Evolutionary conservation across 2,329 filamentous ascomycete species (phyloP).

Genomic region (Venturia oleaginea): DNA sequence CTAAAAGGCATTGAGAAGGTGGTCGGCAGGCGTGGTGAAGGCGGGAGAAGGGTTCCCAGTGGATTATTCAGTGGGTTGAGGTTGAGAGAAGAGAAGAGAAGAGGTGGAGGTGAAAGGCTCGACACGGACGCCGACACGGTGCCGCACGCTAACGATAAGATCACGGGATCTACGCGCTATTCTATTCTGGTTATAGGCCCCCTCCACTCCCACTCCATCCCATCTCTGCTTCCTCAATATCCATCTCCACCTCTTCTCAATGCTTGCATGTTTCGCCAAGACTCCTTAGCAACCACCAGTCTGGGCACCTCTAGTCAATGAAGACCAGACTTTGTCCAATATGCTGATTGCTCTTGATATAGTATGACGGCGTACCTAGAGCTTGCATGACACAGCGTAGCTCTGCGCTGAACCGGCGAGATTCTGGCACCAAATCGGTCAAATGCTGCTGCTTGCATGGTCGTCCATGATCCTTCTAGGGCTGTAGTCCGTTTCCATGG

Average conservation of each 20-base stretch:
- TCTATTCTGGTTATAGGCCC: not conserved
- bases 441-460: not conserved
- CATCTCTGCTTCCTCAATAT: not conserved
- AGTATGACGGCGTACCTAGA: not conserved
- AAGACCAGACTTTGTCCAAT: not conserved
- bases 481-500: not conserved
- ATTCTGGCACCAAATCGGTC: not conserved
- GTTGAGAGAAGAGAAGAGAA: not conserved
- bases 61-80: not conserved
- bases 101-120: no score
- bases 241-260: not conserved
- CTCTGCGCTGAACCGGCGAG: not conserved
- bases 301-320: not conserved
- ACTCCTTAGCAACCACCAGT: not conserved
- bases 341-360: not conserved
- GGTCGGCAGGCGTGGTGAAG: not conserved
- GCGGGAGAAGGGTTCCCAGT: not conserved
- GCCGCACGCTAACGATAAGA: not conserved
- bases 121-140: not conserved
- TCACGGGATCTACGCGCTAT: not conserved
- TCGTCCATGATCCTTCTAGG: not conserved
- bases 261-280: not conserved
- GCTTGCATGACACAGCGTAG: not conserved
- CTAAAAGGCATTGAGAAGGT: not conserved
- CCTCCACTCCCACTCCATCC: not conserved